Conservation (phyloP, 768 basidiomycete genomes). For the Amanita thiersii region DNA sequence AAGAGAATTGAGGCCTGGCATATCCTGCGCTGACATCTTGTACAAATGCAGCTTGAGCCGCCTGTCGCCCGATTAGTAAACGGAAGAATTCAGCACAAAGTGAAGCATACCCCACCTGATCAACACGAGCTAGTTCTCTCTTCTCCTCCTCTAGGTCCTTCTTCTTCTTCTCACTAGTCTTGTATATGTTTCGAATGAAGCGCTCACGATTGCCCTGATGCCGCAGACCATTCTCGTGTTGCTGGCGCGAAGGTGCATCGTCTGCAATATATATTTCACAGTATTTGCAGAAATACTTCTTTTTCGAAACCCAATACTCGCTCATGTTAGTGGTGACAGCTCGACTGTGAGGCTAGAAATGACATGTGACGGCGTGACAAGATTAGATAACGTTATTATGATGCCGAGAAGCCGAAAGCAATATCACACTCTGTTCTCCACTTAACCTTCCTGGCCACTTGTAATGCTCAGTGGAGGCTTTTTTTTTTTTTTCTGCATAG, state of each 20-base stretch:
- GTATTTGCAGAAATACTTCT: constrained; percentile 94
- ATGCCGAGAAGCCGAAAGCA: too few relatives aligned
- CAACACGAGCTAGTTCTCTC: constrained; percentile 79
- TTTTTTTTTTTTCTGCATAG: too few relatives aligned
- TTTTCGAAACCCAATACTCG: constrained; percentile 90
- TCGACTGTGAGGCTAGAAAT: neutral
- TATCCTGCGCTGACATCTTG: constrained; percentile 67
- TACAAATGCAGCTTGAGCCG: constrained; percentile 73
- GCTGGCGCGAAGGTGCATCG: constrained; percentile 84
- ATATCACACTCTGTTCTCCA: too few relatives aligned
- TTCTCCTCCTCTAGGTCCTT: constrained; percentile 81
- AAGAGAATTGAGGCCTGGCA: constrained; percentile 27
- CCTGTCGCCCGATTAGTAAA: constrained; percentile 29
- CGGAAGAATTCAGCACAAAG: neutral
- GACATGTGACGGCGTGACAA: constrained; percentile 5
- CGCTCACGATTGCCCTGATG: constrained; percentile 95
- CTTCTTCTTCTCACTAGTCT: constrained; percentile 82
- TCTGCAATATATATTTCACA: constrained; percentile 97
- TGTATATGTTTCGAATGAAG: constrained; percentile 89
- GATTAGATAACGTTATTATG: too few relatives aligned
- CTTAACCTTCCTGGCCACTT: too few relatives aligned
- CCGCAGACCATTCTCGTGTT: constrained; percentile 88
- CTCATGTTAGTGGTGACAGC: constrained; percentile 46
- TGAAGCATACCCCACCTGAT: constrained; percentile 49
- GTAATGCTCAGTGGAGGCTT: too few relatives aligned